Evolutionary conservation across 495 filamentous ascomycete species (phyloP).

Genomic region (Xylaria venustula): DNA sequence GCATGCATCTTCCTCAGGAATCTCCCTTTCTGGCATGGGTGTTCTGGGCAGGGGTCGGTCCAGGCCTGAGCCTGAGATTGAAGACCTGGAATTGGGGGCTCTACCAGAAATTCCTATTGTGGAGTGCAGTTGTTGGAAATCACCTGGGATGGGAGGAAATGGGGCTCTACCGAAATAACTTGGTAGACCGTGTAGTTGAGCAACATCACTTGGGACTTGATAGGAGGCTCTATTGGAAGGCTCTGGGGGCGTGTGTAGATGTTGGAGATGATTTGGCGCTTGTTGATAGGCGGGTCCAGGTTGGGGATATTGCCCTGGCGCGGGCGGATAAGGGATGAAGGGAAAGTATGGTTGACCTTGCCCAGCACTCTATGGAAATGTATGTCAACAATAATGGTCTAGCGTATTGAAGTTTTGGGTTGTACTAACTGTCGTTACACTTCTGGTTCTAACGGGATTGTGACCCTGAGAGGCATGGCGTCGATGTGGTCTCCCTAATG

Average conservation of each 20-base stretch:
- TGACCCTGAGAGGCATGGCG: neutral
- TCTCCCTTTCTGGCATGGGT: conserved; percentile 33
- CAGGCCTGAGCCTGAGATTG: conserved; percentile 18
- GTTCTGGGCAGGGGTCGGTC: conserved; percentile 26
- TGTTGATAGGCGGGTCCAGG: conserved; percentile 36
- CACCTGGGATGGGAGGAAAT: too few relatives aligned
- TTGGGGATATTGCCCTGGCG: conserved; percentile 33
- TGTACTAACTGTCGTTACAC: conserved; percentile 43
- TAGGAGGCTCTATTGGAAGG: too few relatives aligned
- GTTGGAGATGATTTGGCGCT: conserved; percentile 17
- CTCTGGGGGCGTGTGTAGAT: too few relatives aligned
- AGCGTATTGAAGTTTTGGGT: neutral
- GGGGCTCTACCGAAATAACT: too few relatives aligned
- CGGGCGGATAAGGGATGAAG: conserved; percentile 15
- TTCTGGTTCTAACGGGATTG: conserved; percentile 23
- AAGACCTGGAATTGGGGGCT: conserved; percentile 16
- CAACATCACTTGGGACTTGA: too few relatives aligned
- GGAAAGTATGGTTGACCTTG: conserved; percentile 18
- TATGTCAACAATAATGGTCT: conserved; percentile 14
- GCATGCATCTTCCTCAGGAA: conserved; percentile 84
- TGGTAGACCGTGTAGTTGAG: too few relatives aligned
- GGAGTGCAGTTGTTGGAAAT: too few relatives aligned
- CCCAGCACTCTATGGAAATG: conserved; percentile 15
- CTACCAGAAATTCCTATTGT: conserved; percentile 25
- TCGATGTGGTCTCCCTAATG: conserved; percentile 12